Base-by-base conservation (phyloP, 1,284 basidiomycete species). In the Ganoderma meredithae region DNA sequence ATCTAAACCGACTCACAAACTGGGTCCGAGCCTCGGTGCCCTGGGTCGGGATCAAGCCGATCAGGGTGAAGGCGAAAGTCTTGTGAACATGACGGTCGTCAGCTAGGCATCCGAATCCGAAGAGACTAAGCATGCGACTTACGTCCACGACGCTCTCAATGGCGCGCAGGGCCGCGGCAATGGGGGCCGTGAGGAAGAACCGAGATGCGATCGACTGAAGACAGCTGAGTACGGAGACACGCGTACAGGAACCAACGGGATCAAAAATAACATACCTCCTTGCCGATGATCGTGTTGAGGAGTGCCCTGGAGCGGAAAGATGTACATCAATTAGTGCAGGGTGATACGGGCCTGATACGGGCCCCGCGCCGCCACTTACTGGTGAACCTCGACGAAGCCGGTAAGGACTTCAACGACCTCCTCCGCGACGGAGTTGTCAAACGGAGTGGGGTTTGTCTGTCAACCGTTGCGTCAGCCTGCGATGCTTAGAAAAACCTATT, bases 211-310 rank as follows among this genome's bases (percentile, higher is more conserved):
- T 27, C n/a, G n/a, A 19, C 63, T 64, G 31, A 19, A 1, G n/a
- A 31, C 2, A 27, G 15, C 9, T 27, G 1, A 27, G 27, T 13
- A 12, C 15, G 17, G 17, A 31, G 19, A 15, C 27, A 9, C 8
- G 17, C 9, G 3, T 12, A 2, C 8, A n/a, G 19, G 1, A 17
- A 8, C 10, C 3, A 31, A 31, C 3, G 27, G 27, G n/a, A 19
- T 13, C 39, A 13, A 3, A 60, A 39, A 8, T 47, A 64, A 60
- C 58, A 8, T 47, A 64, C 63, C 13, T 64, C 43, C 63, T 64
- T 47, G 55, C 33, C 55, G 33, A 59, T 47, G 56, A 59, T 58
- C 19, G 52, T 58, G 27, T 19, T 55, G 17, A 64, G 53, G 7
- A 44, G 47, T 39, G 27, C 15, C 53, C 52, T 58, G 19, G 22